Conservation (phyloP, 768 basidiomycete species). For the Pholiota molesta region DNA sequence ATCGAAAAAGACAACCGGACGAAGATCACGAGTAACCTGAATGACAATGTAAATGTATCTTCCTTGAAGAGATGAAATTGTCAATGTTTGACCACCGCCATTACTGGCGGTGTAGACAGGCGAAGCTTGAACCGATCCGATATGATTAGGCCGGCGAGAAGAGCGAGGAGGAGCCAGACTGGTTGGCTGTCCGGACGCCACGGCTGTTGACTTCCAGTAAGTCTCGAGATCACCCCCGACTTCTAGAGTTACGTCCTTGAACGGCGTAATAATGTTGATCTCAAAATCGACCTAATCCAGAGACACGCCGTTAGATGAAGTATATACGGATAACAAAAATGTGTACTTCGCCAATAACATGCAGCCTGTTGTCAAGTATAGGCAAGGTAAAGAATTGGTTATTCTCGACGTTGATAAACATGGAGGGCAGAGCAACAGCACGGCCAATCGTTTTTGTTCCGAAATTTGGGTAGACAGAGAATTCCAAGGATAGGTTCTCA, state of each 20-base stretch:
- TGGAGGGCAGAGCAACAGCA: constrained; percentile 80
- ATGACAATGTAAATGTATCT: constrained; percentile 84
- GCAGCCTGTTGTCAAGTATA: constrained; percentile 89
- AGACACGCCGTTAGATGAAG: constrained; percentile 12
- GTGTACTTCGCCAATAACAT: constrained; percentile 89
- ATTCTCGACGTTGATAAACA: constrained; percentile 62
- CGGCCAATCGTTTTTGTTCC: constrained; percentile 96
- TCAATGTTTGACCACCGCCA: constrained; percentile 59
- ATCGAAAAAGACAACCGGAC: constrained; percentile 85
- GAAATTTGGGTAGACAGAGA: constrained; percentile 96
- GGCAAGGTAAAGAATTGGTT: constrained; percentile 66
- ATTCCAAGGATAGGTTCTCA: constrained; percentile 77
- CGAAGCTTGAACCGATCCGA: constrained; percentile 67
- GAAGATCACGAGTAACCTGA: constrained; percentile 89
- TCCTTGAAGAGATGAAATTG: constrained; percentile 89
- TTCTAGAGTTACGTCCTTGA: constrained; percentile 90
- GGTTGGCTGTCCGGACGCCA: constrained; percentile 46
- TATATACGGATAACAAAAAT: constrained; percentile 3
- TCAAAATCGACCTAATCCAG: constrained; percentile 79
- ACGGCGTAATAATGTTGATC: constrained; percentile 83
- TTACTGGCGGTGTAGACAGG: constrained; percentile 59
- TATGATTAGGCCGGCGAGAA: constrained; percentile 44
- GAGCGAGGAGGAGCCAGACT: constrained; percentile 40
- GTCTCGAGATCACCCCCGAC: constrained; percentile 96
- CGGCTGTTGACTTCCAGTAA: constrained; percentile 92